These are phyloP conservation scores for Malassezia yamatoensis DNA, from an alignment of 1,284 basidiomycete genomes.

Conservation along the genomic window DNA sequence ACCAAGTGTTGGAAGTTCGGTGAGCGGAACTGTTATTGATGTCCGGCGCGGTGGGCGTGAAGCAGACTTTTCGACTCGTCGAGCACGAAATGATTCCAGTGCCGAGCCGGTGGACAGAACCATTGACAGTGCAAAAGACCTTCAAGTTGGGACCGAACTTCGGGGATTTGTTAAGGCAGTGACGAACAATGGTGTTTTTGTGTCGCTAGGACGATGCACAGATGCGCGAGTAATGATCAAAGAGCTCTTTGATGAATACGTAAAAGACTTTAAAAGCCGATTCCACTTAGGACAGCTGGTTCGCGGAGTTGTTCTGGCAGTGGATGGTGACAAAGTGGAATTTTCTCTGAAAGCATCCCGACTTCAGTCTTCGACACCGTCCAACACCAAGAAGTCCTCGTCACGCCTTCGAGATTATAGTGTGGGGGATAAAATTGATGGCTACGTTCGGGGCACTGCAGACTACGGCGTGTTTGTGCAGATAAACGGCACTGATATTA, in stretches of 20 bases:
- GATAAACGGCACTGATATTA: slow-evolving; percentile 69
- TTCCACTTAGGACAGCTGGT: slow-evolving; percentile 77
- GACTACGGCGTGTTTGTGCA: slow-evolving; percentile 85
- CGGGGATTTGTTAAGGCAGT: slow-evolving; percentile 84
- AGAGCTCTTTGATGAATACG: slow-evolving; percentile 65
- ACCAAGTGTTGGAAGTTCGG: slow-evolving; percentile 59
- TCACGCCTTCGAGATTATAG: slow-evolving; percentile 23
- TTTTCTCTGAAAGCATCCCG: slow-evolving; percentile 59
- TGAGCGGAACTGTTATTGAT: slow-evolving; percentile 61
- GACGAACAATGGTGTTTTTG: slow-evolving; percentile 72
- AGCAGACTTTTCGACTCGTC: slow-evolving; percentile 67
- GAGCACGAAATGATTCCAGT: slow-evolving; percentile 54
- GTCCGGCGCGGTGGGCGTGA: slow-evolving; percentile 7
- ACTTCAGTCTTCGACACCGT: background rate
- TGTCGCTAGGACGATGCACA: slow-evolving; percentile 67
- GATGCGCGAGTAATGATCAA: slow-evolving; percentile 87
- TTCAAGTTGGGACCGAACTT: slow-evolving; percentile 60
- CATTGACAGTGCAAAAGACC: slow-evolving; percentile 57
- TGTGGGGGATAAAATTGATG: slow-evolving; percentile 48
- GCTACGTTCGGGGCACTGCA: slow-evolving; percentile 55
- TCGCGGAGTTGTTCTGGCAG: slow-evolving; percentile 65
- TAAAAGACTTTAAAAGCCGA: slow-evolving; percentile 82
- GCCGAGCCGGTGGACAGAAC: slow-evolving; percentile 57
- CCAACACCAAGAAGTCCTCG: background rate
- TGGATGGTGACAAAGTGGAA: slow-evolving; percentile 67